phyloP scores from a whole-genome alignment of 371 early-diverging fungal species.

The Rhizopus delemar region DNA sequence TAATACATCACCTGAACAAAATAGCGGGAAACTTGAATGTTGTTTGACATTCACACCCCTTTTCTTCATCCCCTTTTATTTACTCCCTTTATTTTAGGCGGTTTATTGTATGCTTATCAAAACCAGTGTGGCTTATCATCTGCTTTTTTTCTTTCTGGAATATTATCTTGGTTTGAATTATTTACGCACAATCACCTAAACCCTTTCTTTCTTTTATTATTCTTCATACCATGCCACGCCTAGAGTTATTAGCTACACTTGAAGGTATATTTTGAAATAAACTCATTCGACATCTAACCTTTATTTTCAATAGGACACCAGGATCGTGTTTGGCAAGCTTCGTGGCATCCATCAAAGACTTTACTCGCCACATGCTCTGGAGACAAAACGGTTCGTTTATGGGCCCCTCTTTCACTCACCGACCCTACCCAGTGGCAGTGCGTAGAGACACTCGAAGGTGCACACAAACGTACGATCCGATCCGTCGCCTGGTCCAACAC shows the following conservation, averaged over 20 bases:
- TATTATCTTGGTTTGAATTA: background rate
- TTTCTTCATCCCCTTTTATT: background rate
- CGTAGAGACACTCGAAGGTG: slow-evolving; percentile 78
- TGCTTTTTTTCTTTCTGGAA: no score
- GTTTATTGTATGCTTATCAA: background rate
- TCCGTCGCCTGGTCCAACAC: slow-evolving; percentile 83
- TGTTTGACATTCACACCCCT: no score
- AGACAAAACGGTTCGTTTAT: slow-evolving; percentile 86
- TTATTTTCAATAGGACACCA: slow-evolving; percentile 66
- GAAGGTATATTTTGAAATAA: slow-evolving; percentile 30
- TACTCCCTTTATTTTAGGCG: background rate
- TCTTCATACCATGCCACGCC: slow-evolving; percentile 35
- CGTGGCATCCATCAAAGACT: slow-evolving; percentile 82
- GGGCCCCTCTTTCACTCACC: slow-evolving; percentile 59
- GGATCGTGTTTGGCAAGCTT: slow-evolving; percentile 90
- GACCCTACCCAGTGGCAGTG: slow-evolving; percentile 68
- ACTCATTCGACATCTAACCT: background rate
- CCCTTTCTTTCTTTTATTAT: background rate
- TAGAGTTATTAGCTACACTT: slow-evolving; percentile 42
- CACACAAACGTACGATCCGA: slow-evolving; percentile 91
- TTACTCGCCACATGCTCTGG: slow-evolving; percentile 82
- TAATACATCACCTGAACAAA: no score
- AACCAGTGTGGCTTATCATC: slow-evolving; percentile 25
- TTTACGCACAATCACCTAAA: no score
- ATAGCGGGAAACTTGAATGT: no score